Evolutionary conservation across 768 basidiomycete genomes (phyloP), one percentile per base, ranked within the genome.

Genomic region (Hydnomerulius pinastri): DNA sequence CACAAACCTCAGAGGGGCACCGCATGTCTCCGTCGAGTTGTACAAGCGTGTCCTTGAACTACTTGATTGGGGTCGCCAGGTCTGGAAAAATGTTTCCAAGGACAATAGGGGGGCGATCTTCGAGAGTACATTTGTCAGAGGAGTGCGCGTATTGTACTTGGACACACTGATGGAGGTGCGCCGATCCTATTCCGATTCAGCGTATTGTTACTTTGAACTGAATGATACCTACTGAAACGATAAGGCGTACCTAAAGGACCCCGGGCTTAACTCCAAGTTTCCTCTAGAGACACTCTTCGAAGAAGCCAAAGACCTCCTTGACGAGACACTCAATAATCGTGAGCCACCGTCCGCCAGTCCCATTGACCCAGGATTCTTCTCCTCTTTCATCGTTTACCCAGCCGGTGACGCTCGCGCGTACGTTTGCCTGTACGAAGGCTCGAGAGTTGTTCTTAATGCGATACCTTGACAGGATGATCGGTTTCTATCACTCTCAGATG

Each of bases 21-120:
- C 29, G 12, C 46, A 46, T 1, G 40, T 45, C 6, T 43, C 51
- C 8, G 42, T 56, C 12, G 42, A 48, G 37, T 50, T 49, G n/a
- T 50, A 56, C 10, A 51, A 49, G 46, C 43, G 43, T 13, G 52
- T 53, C 13, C 33, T 57, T 17, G 56, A 55, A 13, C 27, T 61
- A 23, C 30, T 63, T 20, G 48, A 56, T 15, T 51, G 59, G 44
- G 62, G 62, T 20, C 43, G 50, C 18, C n/a, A 23, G 4, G 25
- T 39, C 1, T 63, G 54, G 59, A 42, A 46, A 33, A 40, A 61
- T 15, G 61, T 59, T 20, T 29, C 48, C 7, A 53, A 40, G 13
- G 42, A 46, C 8, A 24, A 51, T 18, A 50, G 62, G 4, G 62
- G 62, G 9, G 42, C 38, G 2, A 60, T 63, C 25, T 63, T 63